Evolutionary conservation across 805 yeast species (phyloP).

Genomic region (Lipomyces lipofer): DNA sequence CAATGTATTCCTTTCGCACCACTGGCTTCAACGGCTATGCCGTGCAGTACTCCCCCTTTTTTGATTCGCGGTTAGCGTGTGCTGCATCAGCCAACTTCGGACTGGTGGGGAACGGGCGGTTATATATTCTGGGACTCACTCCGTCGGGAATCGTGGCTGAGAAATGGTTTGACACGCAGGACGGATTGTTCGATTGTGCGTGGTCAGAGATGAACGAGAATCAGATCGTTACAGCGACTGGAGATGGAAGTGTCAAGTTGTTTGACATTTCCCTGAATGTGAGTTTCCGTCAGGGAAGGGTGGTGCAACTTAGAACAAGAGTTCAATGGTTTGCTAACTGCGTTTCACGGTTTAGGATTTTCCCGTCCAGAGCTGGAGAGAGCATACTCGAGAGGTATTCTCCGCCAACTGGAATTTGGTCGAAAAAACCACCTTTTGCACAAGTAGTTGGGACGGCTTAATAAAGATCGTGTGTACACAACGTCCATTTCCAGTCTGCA

Average conservation of each 20-base stretch:
- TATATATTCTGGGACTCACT: slow-evolving; percentile 67
- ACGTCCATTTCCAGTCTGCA: not conserved
- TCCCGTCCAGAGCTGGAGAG: slow-evolving; percentile 74
- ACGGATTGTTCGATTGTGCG: slow-evolving; percentile 80
- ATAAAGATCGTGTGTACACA: slow-evolving; percentile 52
- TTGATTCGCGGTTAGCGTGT: slow-evolving; percentile 84
- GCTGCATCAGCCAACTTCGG: slow-evolving; percentile 93
- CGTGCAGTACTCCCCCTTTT: slow-evolving; percentile 86
- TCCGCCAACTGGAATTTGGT: slow-evolving; percentile 72
- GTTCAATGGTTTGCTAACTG: too few species aligned
- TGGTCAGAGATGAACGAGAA: slow-evolving; percentile 93
- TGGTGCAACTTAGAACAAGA: not conserved
- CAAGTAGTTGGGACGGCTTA: slow-evolving; percentile 91
- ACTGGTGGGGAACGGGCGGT: slow-evolving; percentile 87
- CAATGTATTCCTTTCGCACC: slow-evolving; percentile 29
- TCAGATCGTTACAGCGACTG: slow-evolving; percentile 78
- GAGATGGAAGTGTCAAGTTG: slow-evolving; percentile 84
- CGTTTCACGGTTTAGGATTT: slow-evolving; percentile 52
- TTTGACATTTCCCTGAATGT: slow-evolving; percentile 61
- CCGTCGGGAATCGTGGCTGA: slow-evolving; percentile 56
- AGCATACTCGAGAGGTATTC: slow-evolving; percentile 75
- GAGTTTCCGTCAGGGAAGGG: not conserved
- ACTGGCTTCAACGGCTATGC: slow-evolving; percentile 82
- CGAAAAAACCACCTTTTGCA: slow-evolving; percentile 65
- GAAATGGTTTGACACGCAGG: slow-evolving; percentile 77